Percentiles rank a stretch among this genome's conserved stretches.
Conservation (phyloP, 768 basidiomycete species). For the Rubroboletus pulcherrimus region DNA sequence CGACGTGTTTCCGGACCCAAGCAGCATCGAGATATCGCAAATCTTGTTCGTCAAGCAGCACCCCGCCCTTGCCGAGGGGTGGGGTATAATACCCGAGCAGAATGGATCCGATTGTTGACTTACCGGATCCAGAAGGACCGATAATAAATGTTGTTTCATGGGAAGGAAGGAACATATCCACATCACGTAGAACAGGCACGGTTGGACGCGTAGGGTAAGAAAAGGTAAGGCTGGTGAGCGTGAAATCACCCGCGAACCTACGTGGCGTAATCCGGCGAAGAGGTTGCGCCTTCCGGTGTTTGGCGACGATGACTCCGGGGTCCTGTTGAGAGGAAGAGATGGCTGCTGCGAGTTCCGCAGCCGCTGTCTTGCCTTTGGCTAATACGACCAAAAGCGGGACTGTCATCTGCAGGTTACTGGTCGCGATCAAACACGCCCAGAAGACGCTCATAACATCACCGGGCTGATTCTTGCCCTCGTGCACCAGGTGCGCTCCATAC, state of each 20-base stretch:
- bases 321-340: constrained; percentile 35
- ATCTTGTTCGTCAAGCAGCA: constrained; percentile 80
- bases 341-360: constrained; percentile 26
- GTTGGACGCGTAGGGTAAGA: constrained; percentile 71
- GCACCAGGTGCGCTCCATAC: constrained; percentile 89
- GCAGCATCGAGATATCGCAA: constrained; percentile 66
- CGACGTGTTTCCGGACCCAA: constrained; percentile 69
- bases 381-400: constrained; percentile 78
- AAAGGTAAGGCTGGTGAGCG: constrained; percentile 57
- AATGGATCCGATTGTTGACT: constrained; percentile 65
- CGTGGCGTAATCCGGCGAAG: constrained; percentile 66
- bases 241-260: constrained; percentile 68
- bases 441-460: constrained; percentile 95
- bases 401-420: constrained; percentile 81
- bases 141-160: constrained; percentile 77
- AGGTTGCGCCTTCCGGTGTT: constrained; percentile 16
- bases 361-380: constrained; percentile 54
- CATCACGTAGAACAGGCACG: constrained; percentile 51
- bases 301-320: constrained; percentile 22
- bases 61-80: constrained; percentile 45
- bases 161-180: constrained; percentile 67
- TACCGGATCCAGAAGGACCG: constrained; percentile 74
- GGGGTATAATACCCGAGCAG: constrained; percentile 73
- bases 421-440: constrained; percentile 93
- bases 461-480: constrained; percentile 59